A percentile compares a stretch with the other conserved stretches of the same genome.
These are phyloP conservation scores for Fusarium sp. DNA, from an alignment of 2,329 filamentous ascomycete species.

Conservation along the genomic window DNA sequence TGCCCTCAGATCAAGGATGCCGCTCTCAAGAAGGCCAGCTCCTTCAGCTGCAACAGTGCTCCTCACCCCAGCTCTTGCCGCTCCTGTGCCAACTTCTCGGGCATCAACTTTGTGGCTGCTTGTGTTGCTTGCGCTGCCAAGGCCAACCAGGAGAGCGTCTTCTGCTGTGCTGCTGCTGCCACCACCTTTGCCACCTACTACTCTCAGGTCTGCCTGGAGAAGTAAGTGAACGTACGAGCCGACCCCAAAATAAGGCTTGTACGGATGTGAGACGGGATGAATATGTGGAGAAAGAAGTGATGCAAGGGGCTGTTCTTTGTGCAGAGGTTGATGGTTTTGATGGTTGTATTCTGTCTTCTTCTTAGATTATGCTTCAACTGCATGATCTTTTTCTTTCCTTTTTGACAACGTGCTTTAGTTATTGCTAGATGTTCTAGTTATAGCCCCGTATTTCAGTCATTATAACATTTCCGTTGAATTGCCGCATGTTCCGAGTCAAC, in stretches of 20 bases:
- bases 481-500: too few species aligned
- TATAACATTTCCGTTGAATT: background rate
- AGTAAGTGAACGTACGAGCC: background rate
- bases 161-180: conserved; percentile 28
- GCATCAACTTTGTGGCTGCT: conserved; percentile 22
- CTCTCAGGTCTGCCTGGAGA: conserved; percentile 25
- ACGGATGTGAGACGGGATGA: background rate
- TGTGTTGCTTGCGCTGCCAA: conserved; percentile 27
- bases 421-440: background rate
- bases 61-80: conserved; percentile 17
- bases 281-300: background rate
- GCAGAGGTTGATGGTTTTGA: background rate
- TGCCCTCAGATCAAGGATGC: conserved; percentile 22
- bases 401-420: background rate
- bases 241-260: background rate
- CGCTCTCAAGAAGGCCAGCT: background rate
- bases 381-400: background rate
- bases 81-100: conserved; percentile 21
- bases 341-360: background rate
- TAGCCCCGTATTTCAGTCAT: background rate
- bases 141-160: conserved; percentile 24
- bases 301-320: background rate
- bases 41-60: conserved; percentile 21
- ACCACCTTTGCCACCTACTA: conserved; percentile 26
- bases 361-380: background rate